phyloP scores from a whole-genome alignment of 2,329 filamentous ascomycete genomes.

The Sarocladiaceae sp. region DNA sequence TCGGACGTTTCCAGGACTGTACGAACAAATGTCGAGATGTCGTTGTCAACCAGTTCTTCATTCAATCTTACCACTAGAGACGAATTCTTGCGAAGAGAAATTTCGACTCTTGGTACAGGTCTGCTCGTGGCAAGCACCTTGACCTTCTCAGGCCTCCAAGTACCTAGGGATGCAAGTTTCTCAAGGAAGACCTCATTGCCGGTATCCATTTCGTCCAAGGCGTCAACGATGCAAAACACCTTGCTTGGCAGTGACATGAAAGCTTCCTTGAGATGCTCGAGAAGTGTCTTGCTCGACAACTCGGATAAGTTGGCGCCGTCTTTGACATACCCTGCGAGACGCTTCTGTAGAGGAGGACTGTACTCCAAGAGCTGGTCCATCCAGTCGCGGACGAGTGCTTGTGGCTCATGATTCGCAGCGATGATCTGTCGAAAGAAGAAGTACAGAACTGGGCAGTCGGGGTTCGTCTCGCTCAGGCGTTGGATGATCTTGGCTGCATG shows the following conservation, averaged over 20 bases:
- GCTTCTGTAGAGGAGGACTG: conserved; percentile 18
- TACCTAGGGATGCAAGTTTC: conserved; percentile 26
- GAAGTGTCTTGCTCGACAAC: conserved; percentile 20
- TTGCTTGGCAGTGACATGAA: conserved; percentile 16
- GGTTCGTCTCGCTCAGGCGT: conserved; percentile 15
- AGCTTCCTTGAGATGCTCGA: conserved; percentile 19
- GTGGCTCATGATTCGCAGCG: conserved; percentile 27
- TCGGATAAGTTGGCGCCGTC: conserved; percentile 13
- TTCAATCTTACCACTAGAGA: conserved; percentile 33
- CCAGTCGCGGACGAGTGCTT: conserved; percentile 28
- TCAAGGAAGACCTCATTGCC: conserved; percentile 27
- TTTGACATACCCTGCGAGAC: conserved; percentile 22
- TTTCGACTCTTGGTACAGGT: conserved; percentile 26
- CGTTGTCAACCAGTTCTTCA: conserved; percentile 28
- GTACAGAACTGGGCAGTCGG: conserved; percentile 25
- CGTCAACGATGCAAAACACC: conserved; percentile 37
- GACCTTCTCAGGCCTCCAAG: conserved; percentile 23
- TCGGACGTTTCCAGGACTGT: conserved; percentile 11
- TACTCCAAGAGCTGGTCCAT: conserved; percentile 25
- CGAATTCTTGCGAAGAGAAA: conserved; percentile 19
- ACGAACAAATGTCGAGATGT: conserved; percentile 34
- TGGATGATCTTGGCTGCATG: conserved; percentile 19
- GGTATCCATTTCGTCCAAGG: conserved; percentile 43
- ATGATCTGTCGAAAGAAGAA: conserved; percentile 38
- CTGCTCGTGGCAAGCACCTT: conserved; percentile 42